Evolutionary conservation across 148 eudicot species (phyloP), one percentile per base, ranked within the genome.

Genomic region (Rhododendron mucronatum): DNA sequence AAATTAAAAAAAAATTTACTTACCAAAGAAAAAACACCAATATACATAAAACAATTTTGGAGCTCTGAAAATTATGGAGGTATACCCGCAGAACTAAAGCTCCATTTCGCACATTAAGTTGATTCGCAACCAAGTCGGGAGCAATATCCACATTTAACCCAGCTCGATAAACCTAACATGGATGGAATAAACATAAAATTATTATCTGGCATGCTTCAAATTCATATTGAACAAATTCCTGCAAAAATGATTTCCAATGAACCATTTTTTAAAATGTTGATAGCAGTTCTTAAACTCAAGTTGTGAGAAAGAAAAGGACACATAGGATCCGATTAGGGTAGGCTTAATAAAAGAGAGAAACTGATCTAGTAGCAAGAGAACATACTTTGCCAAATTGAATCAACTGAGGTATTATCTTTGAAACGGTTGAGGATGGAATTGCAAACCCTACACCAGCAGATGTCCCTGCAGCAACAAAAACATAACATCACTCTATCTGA

Each of bases 391-490:
- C 98, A 91, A 88, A 90, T 89, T 92, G 95, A 81, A 96, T 96
- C 85, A 96, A 81, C 81, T 93, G 98, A 87, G 98, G 98, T 84
- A 94, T 89, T 86, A 97, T 94, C 90, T 89, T 97, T 53, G 85
- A 83, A 47, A 97, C 95, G 28, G 96, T 94, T 44, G 98, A 95
- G 83, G 98, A 97, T 82, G 99, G 98, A 87, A 97, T 97, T 6
- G 98, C 98, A 89, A 97, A 97, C 53, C 98, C 98, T 61, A 97
- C 98, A 80, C 99, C 99, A 73, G 99, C 95, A 30, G 99, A 97
- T 77, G 99, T 94, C 53, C 99, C 99, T 97, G 89, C 84, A 41
- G 80, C 39, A 45, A 67, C 53, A 74, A 85, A 79, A 78, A 61
- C n/a, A 63, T 47, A 81, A 26, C 77, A 35, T 39, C 6, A 30